phyloP scores from a whole-genome alignment of 345 rosid genomes.

The Eucalyptus curtisii region DNA sequence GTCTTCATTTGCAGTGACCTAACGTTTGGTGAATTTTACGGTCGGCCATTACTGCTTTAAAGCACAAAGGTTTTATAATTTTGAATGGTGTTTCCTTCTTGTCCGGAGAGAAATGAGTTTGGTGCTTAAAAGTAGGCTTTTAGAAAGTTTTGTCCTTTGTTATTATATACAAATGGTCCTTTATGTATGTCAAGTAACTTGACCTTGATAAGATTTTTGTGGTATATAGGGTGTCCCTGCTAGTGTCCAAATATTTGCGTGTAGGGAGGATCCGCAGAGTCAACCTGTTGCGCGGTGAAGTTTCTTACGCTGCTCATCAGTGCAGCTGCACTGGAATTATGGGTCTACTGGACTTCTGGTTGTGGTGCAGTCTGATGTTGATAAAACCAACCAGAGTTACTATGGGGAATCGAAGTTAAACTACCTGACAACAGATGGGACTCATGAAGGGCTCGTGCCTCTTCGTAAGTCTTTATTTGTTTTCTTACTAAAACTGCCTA shows the following conservation, averaged over 20 bases:
- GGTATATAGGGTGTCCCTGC: constrained; percentile 74
- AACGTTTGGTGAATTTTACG: neutral
- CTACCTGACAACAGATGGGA: constrained; percentile 79
- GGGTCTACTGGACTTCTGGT: constrained; percentile 86
- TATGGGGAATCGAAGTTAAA: constrained; percentile 95
- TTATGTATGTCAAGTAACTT: too few species aligned
- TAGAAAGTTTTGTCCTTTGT: neutral
- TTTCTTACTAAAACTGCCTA: neutral
- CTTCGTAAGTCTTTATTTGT: constrained; percentile 46
- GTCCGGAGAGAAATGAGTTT: neutral
- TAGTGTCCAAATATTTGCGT: constrained; percentile 81
- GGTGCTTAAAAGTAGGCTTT: neutral
- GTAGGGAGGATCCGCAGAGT: constrained; percentile 50
- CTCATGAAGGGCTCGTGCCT: constrained; percentile 82
- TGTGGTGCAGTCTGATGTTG: constrained; percentile 87
- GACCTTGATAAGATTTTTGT: neutral
- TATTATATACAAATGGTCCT: neutral
- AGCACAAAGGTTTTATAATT: neutral
- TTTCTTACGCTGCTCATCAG: constrained; percentile 82
- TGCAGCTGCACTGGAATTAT: constrained; percentile 73
- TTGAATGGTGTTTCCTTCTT: neutral
- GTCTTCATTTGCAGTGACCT: neutral
- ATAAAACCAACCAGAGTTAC: constrained; percentile 90
- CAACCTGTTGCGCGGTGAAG: constrained; percentile 73
- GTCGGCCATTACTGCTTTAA: neutral